A percentile compares a stretch with the other conserved stretches of the same genome.
These are phyloP conservation scores for Clarireedia sp. DNA, from an alignment of 2,329 filamentous ascomycete species.

Conservation along the genomic window DNA sequence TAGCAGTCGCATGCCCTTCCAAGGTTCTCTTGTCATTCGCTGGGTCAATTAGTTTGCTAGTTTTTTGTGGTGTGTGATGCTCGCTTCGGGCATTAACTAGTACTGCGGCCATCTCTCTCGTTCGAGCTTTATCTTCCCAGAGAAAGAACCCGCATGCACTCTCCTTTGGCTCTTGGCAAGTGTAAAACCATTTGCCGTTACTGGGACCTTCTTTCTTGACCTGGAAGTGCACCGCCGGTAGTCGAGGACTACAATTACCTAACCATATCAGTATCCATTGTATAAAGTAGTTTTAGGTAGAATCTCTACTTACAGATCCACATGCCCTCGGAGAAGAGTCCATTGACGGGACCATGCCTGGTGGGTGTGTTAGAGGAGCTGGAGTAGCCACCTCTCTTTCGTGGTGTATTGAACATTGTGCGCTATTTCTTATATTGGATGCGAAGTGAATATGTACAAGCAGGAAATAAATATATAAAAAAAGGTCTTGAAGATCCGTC, in stretches of 20 bases:
- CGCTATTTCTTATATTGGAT: neutral
- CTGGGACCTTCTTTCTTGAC: conserved; percentile 44
- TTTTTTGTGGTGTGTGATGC: conserved; percentile 10
- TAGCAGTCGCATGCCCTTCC: conserved; percentile 12
- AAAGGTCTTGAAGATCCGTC: too few species aligned
- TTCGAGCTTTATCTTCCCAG: conserved; percentile 45
- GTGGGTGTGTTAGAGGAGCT: neutral
- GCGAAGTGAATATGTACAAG: too few species aligned
- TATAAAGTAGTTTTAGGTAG: too few species aligned
- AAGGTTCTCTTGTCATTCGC: conserved; percentile 14
- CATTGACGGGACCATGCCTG: conserved; percentile 8
- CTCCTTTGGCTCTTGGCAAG: conserved; percentile 40
- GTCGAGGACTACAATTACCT: conserved; percentile 13
- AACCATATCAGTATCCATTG: neutral
- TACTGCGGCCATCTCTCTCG: conserved; percentile 37
- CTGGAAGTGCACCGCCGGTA: conserved; percentile 20
- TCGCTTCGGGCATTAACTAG: conserved; percentile 40
- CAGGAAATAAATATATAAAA: too few species aligned
- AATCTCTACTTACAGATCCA: conserved; percentile 6
- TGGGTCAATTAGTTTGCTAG: conserved; percentile 3
- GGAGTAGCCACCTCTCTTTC: conserved; percentile 1
- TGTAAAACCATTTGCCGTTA: conserved; percentile 45
- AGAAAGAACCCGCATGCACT: conserved; percentile 48
- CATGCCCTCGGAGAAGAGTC: conserved; percentile 10
- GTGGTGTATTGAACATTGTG: conserved; percentile 4